phyloP scores from a whole-genome alignment of 139 green algal genomes.

The Chlorella vulgaris region DNA sequence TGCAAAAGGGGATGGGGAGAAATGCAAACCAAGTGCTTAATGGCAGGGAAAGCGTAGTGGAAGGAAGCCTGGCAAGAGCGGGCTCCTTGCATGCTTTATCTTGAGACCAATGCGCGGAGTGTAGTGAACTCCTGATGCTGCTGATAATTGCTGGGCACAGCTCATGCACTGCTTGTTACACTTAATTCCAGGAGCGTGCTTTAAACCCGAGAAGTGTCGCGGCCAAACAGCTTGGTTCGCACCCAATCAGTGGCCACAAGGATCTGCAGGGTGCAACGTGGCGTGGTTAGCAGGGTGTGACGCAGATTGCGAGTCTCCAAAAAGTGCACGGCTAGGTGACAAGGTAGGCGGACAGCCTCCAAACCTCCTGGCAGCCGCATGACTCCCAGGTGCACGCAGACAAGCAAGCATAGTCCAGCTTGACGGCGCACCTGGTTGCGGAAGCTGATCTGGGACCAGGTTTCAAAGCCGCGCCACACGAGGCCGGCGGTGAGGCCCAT shows the following conservation, averaged over 20 bases:
- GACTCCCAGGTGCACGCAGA: too few species aligned
- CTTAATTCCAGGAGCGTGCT: not conserved
- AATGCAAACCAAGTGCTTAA: too few species aligned
- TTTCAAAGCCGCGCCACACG: conserved; percentile 89
- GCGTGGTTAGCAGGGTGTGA: not conserved
- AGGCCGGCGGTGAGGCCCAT: conserved; percentile 70
- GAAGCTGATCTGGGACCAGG: conserved; percentile 78
- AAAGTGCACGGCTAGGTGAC: too few species aligned
- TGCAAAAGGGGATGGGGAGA: too few species aligned
- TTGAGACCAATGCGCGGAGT: too few species aligned
- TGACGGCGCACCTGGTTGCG: conserved; percentile 57
- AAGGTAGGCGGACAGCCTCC: not conserved
- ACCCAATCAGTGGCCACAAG: conserved; percentile 87
- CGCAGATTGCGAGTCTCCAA: not conserved
- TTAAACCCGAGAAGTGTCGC: conserved; percentile 83
- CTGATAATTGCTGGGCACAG: not conserved
- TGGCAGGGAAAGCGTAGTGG: too few species aligned
- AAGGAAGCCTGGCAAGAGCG: too few species aligned
- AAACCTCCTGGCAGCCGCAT: too few species aligned
- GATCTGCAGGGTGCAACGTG: conserved; percentile 34
- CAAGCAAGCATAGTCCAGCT: too few species aligned
- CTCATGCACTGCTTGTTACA: not conserved
- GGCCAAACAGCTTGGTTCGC: conserved; percentile 85
- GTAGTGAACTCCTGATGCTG: not conserved
- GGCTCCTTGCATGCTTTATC: too few species aligned